Percentiles rank a stretch among this genome's conserved stretches.
Conservation (phyloP, 2,329 filamentous ascomycete genomes). For the Cytospora piceae region DNA sequence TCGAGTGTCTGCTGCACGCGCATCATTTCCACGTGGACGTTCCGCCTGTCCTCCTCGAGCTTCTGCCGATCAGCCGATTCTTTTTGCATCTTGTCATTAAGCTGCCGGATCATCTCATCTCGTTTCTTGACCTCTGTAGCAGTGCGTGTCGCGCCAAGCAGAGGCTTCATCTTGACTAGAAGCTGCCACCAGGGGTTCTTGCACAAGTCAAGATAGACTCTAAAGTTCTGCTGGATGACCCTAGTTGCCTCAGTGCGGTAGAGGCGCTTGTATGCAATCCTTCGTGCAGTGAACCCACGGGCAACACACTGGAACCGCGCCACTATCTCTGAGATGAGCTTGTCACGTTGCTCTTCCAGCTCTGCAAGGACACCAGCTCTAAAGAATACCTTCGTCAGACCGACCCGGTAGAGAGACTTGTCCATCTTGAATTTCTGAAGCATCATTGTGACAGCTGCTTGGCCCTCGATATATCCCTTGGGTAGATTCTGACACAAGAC, state of each 20-base stretch:
- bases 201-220: constrained; percentile 86
- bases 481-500: constrained; percentile 89
- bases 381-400: constrained; percentile 97
- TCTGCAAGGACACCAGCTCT: constrained; percentile 93
- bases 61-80: constrained; percentile 76
- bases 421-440: constrained; percentile 88
- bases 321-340: constrained; percentile 93
- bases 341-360: constrained; percentile 92
- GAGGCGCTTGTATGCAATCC: constrained; percentile 87
- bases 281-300: constrained; percentile 84
- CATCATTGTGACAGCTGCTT: constrained; percentile 82
- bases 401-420: constrained; percentile 84
- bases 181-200: constrained; percentile 98
- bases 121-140: constrained; percentile 93
- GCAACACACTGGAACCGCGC: constrained; percentile 89
- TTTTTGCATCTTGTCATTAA: constrained; percentile 80
- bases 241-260: constrained; percentile 93
- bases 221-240: constrained; percentile 94
- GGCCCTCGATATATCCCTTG: constrained; percentile 88
- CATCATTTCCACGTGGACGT: constrained; percentile 83
- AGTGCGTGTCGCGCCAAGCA: constrained; percentile 88
- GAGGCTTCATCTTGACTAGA: constrained; percentile 90
- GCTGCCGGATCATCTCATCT: constrained; percentile 87
- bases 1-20: constrained; percentile 93
- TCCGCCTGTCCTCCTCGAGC: constrained; percentile 88